Conservation (phyloP, 768 basidiomycete species). For the Pleurotus cornucopiae region DNA sequence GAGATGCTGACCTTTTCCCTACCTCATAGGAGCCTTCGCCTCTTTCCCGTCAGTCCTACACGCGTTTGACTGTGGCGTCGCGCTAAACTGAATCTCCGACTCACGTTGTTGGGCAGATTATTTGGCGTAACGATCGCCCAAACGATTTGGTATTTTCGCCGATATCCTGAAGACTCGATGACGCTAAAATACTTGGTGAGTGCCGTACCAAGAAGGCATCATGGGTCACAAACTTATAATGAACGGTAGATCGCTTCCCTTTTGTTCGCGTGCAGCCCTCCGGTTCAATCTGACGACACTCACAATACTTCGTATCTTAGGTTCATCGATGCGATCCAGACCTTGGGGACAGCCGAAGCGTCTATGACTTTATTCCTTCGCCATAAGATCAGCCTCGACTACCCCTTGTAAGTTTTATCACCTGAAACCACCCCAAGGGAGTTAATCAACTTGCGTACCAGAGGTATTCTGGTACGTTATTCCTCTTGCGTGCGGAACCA, state of each 20-base stretch:
- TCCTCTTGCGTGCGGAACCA: not conserved
- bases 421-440: too few species aligned
- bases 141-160: not conserved
- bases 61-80: too few species aligned
- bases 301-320: not conserved
- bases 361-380: not conserved
- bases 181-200: not conserved
- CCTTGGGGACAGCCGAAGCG: not conserved
- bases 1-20: too few species aligned
- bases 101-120: too few species aligned
- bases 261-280: not conserved
- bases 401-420: not conserved
- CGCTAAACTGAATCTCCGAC: too few species aligned
- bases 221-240: not conserved
- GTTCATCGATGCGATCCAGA: not conserved
- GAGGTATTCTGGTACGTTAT: not conserved
- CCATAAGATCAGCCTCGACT: not conserved
- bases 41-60: too few species aligned
- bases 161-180: not conserved
- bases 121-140: not conserved
- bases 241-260: not conserved
- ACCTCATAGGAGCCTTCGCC: too few species aligned
- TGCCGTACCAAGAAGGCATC: not conserved
- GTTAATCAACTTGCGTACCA: not conserved
- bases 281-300: not conserved